Evolutionary conservation across 2,329 filamentous ascomycete species (phyloP), one percentile per base, ranked within the genome.

Genomic region (Microcera coccophila): DNA sequence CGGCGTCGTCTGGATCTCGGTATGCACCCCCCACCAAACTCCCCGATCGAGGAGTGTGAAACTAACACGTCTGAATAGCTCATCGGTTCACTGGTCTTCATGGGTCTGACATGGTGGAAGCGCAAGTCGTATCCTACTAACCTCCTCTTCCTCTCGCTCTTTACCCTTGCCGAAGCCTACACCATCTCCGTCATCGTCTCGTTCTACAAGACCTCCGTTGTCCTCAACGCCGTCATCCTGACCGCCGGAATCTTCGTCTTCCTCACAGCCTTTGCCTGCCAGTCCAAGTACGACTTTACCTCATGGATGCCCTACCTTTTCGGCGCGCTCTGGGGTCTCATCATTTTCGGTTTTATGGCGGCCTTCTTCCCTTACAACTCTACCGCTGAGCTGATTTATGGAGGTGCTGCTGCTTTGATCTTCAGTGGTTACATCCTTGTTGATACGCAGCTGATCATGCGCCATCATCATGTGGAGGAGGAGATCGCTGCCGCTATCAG

Each of bases 271-370:
- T 97, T 98, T 65, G 93, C 93, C 38, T 95, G 90, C 79, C 93
- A 98, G 74, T 87, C 87, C 52, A 95, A 94, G 67, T 98, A 98
- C 64, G 93, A 98, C 73, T 98, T 98, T 65, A 97, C 91, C 2
- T 85, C 81, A 52, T 98, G 93, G 91, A 87, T 91, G 74, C 91
- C 93, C 15, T 97, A 96, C 64, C 80, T 97, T 3, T 94, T 94
- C 60, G 90, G 90, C 45, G 84, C 77, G 1, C 78, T 98, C 15
- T 97, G 93, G 93, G 84, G 87, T 5, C 70, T 96, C 45, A 77
- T 98, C 50, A 74, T 98, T 31, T 96, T 97, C 62, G 87, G 93
- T 38, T 93, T 98, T 74, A 90, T 97, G 79, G 76, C 84, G 52
- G 79, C 81, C 53, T 97, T 97, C 76, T 84, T 98, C 71, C 90